Conservation (phyloP, 805 yeast species). For the Metschnikowia matae region DNA sequence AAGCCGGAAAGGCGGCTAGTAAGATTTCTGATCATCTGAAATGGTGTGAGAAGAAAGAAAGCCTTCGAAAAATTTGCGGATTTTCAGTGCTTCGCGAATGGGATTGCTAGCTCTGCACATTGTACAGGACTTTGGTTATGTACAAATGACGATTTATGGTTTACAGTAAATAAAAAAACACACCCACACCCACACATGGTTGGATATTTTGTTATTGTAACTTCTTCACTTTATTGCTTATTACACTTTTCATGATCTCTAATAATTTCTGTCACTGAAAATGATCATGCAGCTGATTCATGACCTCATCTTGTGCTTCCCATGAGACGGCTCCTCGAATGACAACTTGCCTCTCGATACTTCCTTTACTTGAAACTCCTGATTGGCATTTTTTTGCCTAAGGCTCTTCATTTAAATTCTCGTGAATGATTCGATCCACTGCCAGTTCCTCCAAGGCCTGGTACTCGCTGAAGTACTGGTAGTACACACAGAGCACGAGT, state of each 20-base stretch:
- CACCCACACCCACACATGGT: too few species aligned
- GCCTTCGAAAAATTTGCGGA: conserved; percentile 3
- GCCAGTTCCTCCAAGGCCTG: conserved; percentile 7
- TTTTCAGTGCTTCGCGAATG: conserved; percentile 3
- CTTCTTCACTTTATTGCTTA: too few species aligned
- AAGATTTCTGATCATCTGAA: conserved; percentile 27
- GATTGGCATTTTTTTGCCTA: neutral
- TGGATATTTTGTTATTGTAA: too few species aligned
- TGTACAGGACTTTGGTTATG: conserved; percentile 1
- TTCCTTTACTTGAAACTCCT: too few species aligned
- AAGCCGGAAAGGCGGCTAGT: conserved; percentile 21
- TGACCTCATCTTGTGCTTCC: too few species aligned
- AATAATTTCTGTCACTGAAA: neutral
- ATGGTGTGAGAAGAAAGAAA: neutral
- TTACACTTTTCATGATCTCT: too few species aligned
- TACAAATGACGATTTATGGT: neutral
- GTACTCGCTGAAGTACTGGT: conserved; percentile 20
- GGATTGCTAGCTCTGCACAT: neutral
- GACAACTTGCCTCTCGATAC: too few species aligned
- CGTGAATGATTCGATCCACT: conserved; percentile 12
- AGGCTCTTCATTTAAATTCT: conserved; percentile 5
- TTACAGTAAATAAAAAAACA: too few species aligned
- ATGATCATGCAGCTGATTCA: neutral
- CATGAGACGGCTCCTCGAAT: too few species aligned
- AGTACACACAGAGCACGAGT: conserved; percentile 58